A percentile compares a stretch with the other conserved stretches of the same genome.
phyloP scores from a whole-genome alignment of 805 yeast genomes.

The Phaffomyces opuntiae region DNA sequence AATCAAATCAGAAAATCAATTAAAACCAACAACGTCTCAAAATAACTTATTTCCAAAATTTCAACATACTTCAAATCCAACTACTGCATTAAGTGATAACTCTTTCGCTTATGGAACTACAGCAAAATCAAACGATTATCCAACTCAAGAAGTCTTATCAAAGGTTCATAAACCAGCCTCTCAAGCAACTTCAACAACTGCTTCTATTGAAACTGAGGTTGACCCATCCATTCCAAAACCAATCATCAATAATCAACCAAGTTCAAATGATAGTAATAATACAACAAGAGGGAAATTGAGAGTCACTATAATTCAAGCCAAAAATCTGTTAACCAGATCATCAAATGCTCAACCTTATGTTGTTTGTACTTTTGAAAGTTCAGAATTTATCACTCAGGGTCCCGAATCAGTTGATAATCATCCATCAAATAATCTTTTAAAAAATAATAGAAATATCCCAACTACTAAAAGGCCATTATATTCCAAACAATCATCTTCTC shows the following conservation, averaged over 20 bases:
- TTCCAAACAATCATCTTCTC: conserved; percentile 39
- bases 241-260: conserved; percentile 1
- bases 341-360: conserved; percentile 71
- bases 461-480: conserved; percentile 26
- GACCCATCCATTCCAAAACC: conserved; percentile 5
- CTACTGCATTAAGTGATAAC: conserved; percentile 59
- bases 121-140: conserved; percentile 30
- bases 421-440: conserved; percentile 24
- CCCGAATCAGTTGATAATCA: conserved; percentile 39
- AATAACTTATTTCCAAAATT: conserved; percentile 28
- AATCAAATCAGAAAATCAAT: conserved; percentile 2
- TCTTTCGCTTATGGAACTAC: conserved; percentile 68
- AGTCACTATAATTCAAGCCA: conserved; percentile 77
- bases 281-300: conserved; percentile 76
- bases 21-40: conserved; percentile 7
- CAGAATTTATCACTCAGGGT: conserved; percentile 82
- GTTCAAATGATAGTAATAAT: conserved; percentile 16
- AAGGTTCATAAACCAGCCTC: conserved; percentile 24
- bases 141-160: conserved; percentile 27
- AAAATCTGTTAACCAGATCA: conserved; percentile 50
- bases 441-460: conserved; percentile 15
- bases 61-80: conserved; percentile 50
- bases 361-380: conserved; percentile 85
- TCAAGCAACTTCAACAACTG: conserved; percentile 14
- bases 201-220: conserved; percentile 6